Conservation (phyloP, 345 rosid species). For the Sonneratia caseolaris region DNA sequence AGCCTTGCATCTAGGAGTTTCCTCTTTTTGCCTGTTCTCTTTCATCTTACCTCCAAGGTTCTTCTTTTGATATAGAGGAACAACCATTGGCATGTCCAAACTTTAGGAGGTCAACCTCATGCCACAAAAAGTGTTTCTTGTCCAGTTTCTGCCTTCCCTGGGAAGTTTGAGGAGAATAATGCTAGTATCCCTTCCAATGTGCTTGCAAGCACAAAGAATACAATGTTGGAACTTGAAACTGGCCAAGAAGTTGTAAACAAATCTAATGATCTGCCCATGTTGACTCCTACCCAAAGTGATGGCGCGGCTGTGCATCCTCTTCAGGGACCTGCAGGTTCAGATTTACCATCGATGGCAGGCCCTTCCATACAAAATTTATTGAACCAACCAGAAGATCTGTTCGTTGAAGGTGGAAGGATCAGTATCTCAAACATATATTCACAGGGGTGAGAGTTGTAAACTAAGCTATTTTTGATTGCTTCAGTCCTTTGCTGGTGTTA, state of each 20-base stretch:
- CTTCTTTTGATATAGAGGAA: conserved; percentile 56
- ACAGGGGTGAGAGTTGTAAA: conserved; percentile 34
- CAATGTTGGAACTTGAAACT: conserved; percentile 38
- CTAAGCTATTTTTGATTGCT: not conserved
- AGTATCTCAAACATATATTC: conserved; percentile 78
- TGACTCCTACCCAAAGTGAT: conserved; percentile 26
- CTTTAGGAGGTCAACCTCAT: conserved; percentile 49
- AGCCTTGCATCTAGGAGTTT: not conserved
- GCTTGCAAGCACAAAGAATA: conserved; percentile 35
- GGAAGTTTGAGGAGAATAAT: conserved; percentile 64
- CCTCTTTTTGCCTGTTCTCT: not conserved
- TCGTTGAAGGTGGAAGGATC: conserved; percentile 89
- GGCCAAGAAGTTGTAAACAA: conserved; percentile 25
- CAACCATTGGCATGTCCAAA: conserved; percentile 87
- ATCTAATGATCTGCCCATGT: conserved; percentile 17
- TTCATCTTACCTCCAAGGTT: not conserved
- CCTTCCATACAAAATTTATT: conserved; percentile 30
- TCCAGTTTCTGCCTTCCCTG: conserved; percentile 42
- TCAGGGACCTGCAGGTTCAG: conserved; percentile 36
- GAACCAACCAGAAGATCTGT: conserved; percentile 50
- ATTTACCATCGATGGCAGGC: conserved; percentile 49
- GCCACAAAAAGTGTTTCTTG: conserved; percentile 63
- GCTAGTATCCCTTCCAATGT: conserved; percentile 24
- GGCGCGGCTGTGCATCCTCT: conserved; percentile 27
- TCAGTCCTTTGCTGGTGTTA: not conserved